phyloP scores from a whole-genome alignment of 2,329 filamentous ascomycete species.

The Trichoderma koningiopsis region DNA sequence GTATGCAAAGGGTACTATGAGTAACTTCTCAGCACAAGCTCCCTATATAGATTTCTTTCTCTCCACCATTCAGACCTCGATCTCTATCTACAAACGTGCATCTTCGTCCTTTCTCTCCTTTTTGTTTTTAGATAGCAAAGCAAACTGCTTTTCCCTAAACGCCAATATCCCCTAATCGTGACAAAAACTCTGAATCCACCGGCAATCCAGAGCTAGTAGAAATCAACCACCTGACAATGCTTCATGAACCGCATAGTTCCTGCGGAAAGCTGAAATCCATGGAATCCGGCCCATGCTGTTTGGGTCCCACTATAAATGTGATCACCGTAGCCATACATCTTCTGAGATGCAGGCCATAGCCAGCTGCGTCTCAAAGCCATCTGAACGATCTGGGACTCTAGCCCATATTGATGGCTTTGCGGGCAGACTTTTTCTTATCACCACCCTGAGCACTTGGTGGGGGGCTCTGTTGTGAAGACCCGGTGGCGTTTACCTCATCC shows the following conservation, averaged over 20 bases:
- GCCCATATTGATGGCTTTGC: constrained; percentile 7
- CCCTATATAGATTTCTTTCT: not conserved
- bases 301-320: not conserved
- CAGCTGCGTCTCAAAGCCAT: constrained; percentile 5
- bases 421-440: constrained; percentile 21
- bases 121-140: constrained; percentile 5
- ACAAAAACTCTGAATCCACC: not conserved
- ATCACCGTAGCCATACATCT: not conserved
- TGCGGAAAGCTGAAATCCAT: not conserved
- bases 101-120: not conserved
- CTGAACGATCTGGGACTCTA: constrained; percentile 5
- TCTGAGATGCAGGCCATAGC: not conserved
- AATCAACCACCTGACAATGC: not conserved
- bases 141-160: constrained; percentile 13
- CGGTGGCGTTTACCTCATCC: constrained; percentile 30
- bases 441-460: constrained; percentile 29
- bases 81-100: not conserved
- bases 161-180: constrained; percentile 8
- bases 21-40: no score
- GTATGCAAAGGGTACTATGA: no score
- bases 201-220: not conserved
- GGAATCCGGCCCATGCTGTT: not conserved
- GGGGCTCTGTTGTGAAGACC: constrained; percentile 28
- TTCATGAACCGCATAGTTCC: not conserved
- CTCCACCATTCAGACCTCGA: not conserved